Evolutionary conservation across 306 rosid genomes (phyloP).

Genomic region (Vigna nakashimae): DNA sequence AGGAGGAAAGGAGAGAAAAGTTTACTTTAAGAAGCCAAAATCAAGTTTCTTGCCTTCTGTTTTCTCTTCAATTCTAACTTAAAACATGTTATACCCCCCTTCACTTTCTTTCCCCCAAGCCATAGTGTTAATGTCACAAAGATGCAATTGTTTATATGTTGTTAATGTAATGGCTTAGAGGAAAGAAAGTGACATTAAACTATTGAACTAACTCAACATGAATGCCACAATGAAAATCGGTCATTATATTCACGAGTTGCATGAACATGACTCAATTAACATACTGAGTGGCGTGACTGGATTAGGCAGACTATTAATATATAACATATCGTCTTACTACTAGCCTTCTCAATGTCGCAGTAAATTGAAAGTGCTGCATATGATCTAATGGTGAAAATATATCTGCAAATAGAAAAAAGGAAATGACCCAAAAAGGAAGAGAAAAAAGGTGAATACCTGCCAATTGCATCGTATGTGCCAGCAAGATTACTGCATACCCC

Average conservation of each 20-base stretch:
- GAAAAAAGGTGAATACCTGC: slow-evolving; percentile 66
- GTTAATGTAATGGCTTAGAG: too few species aligned
- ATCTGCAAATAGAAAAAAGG: slow-evolving; percentile 1
- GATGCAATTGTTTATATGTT: not conserved
- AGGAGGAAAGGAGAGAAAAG: not conserved
- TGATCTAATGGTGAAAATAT: slow-evolving; percentile 16
- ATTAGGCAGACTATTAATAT: not conserved
- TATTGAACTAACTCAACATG: slow-evolving; percentile 5
- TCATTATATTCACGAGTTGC: slow-evolving; percentile 20
- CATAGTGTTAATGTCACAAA: not conserved
- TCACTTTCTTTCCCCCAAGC: not conserved
- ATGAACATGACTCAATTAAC: not conserved
- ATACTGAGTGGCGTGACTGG: slow-evolving; percentile 1
- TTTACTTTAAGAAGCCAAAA: not conserved
- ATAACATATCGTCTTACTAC: not conserved
- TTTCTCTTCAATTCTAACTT: not conserved
- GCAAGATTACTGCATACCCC: slow-evolving; percentile 96
- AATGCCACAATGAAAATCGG: slow-evolving; percentile 21
- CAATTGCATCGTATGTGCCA: slow-evolving; percentile 90
- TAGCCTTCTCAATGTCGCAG: not conserved
- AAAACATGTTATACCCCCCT: not conserved
- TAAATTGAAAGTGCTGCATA: slow-evolving; percentile 11
- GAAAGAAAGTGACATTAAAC: not conserved
- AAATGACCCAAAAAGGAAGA: not conserved
- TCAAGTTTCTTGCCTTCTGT: not conserved